Evolutionary conservation across 1,139 yeast species (phyloP), one percentile per base, ranked within the genome.

Genomic region (Yamadazyma pseudoaaseri): DNA sequence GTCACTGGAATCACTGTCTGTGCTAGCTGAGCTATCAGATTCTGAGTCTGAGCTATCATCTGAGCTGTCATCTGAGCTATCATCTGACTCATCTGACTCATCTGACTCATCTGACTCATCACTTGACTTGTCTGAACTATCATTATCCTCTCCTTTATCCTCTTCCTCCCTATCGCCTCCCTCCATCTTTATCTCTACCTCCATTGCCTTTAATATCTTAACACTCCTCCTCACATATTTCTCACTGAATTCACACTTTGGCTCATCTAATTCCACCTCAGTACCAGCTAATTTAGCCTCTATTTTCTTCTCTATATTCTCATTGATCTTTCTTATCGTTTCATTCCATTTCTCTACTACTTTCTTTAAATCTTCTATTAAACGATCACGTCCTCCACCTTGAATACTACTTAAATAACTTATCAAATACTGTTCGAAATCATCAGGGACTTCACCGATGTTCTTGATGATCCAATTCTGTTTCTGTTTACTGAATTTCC

Each of bases 401-500:
- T 82, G 86, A 20, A 87, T 53, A 2, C 86, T 86, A 26, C 67
- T 72, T 31, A 87, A 59, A 51, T 90, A 90, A 7, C 57, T 56
- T 13, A 69, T 47, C 39, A 89, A 56, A 27, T 79, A 78, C 2
- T 56, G 64, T 30, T 70, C 75, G 48, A 86, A 89, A 3, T 71
- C 63, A 1, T 61, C 67, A 1, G 82, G 85, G 12, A 82, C 72
- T 23, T 53, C 45, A 41, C 69, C 71, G 30, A 86, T 62, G 57
- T 87, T 81, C 51, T 82, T 83, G 43, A 89, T 60, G 33, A 90
- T 70, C 97, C 97, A 90, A 54, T 87, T 89, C 56, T 90, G 97
- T 47, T 90, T 89, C 62, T 86, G 95, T 52, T 90, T 90, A 38
- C 95, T 84, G 55, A 90, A 90, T 61, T 89, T 90, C 97, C 97